These are phyloP conservation scores for Spizellomyces punctatus DNA, from an alignment of 192 early-diverging fungal genomes.

Conservation along the genomic window DNA sequence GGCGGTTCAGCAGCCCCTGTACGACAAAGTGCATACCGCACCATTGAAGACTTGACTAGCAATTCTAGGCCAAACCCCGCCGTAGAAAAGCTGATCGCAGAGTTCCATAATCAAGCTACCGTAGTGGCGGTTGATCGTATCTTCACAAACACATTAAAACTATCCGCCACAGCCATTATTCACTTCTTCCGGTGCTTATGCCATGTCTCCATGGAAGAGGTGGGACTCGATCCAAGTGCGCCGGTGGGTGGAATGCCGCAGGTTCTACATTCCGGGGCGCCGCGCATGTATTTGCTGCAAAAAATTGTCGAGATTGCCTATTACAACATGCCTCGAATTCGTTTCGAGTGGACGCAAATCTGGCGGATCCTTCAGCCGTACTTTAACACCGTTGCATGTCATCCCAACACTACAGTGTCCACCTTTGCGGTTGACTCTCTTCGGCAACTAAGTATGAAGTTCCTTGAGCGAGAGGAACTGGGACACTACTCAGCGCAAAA, in stretches of 20 bases:
- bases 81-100: conserved; percentile 50
- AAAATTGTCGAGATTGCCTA: conserved; percentile 95
- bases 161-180: conserved; percentile 82
- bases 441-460: conserved; percentile 90
- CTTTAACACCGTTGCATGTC: conserved; percentile 84
- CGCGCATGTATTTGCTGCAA: conserved; percentile 89
- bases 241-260: conserved; percentile 26
- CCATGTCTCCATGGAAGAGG: conserved; percentile 86
- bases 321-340: conserved; percentile 96
- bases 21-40: conserved; percentile 11
- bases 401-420: conserved; percentile 80
- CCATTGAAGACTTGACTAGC: conserved; percentile 34
- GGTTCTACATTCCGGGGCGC: conserved; percentile 26
- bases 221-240: conserved; percentile 54
- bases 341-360: conserved; percentile 92
- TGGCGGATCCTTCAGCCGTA: conserved; percentile 73
- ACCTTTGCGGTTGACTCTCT: conserved; percentile 91
- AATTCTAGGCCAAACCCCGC: conserved; percentile 29
- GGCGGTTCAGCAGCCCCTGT: not conserved
- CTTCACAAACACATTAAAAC: conserved; percentile 75
- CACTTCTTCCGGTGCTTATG: conserved; percentile 88
- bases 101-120: conserved; percentile 63
- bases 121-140: conserved; percentile 84
- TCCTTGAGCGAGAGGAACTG: conserved; percentile 90
- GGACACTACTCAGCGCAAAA: conserved; percentile 92